Evolutionary conservation across 2,329 filamentous ascomycete genomes (phyloP), one percentile per base, ranked within the genome.

Genomic region (Colletotrichum simmondsii): DNA sequence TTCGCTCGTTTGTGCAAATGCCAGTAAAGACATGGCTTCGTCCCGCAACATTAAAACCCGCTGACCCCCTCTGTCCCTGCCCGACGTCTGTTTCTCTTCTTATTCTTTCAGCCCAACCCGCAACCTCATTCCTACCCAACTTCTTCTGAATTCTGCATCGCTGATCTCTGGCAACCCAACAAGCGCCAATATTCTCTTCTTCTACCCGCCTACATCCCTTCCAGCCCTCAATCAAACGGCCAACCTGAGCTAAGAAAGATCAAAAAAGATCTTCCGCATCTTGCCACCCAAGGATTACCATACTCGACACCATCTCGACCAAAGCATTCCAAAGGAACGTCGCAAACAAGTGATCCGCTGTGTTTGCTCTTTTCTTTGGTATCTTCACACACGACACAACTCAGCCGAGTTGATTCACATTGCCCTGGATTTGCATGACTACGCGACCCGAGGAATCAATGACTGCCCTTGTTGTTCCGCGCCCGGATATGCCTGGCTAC

Each of bases 401-500:
- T 74, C 72, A 52, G 8, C 70, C 65, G 72, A 74, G 72, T 74
- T 68, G 64, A 73, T 22, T 24, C 10, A 63, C 35, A 35, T 28
- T 57, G 62, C 52, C 71, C 68, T 60, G 75, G 76, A 73, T n/a
- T 59, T 76, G 74, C 59, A 75, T 76, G 74, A 76, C 63, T 35
- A 74, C 68, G 75, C 77, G 77, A 77, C 75, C 81, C 81, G 78
- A 79, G 84, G 83, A 85, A 81, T 84, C 80, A 81, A 88, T 88
- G 86, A 85, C 86, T 83, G 81, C 85, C 80, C 80, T 87, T 82
- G 81, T 85, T 81, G 80, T 85, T 81, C 79, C 85, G 77, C 85
- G 83, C 79, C 82, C 81, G 84, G 85, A 84, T 78, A 89, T 90
- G 88, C 84, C 88, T 80, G 85, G 85, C 82, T 89, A 85, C 85